Evolutionary conservation across 306 rosid genomes (phyloP).

Genomic region (Begonia loranthoides): DNA sequence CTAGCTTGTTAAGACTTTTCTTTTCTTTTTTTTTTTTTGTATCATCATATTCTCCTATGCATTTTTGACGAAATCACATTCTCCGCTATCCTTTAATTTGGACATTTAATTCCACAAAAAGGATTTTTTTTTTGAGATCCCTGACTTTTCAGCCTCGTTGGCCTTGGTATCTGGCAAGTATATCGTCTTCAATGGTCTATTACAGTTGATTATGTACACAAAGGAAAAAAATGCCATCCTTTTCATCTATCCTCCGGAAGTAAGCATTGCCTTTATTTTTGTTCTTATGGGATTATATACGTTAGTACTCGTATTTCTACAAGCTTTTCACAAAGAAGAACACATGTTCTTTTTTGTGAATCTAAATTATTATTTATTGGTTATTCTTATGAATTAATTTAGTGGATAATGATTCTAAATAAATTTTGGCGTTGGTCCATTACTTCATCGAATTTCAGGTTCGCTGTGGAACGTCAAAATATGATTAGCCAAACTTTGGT

Average conservation of each 20-base stretch:
- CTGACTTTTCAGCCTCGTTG: neutral
- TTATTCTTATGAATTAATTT: too few species aligned
- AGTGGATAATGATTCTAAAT: too few species aligned
- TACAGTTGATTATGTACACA: constrained; percentile 73
- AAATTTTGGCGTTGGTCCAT: too few species aligned
- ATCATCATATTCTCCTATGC: neutral
- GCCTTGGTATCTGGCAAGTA: constrained; percentile 68
- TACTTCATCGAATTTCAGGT: too few species aligned
- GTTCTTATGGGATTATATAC: neutral
- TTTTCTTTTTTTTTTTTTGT: neutral
- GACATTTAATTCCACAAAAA: too few species aligned
- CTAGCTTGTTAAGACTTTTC: neutral
- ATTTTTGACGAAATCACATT: neutral
- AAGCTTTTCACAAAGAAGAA: too few species aligned
- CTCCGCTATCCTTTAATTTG: too few species aligned
- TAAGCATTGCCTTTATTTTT: constrained; percentile 22
- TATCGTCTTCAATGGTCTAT: constrained; percentile 58
- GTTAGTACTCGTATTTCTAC: too few species aligned
- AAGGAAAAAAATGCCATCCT: constrained; percentile 92
- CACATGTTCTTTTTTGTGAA: too few species aligned
- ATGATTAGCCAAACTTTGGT: too few species aligned
- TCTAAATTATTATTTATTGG: too few species aligned
- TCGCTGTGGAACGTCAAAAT: too few species aligned
- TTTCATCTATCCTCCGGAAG: constrained; percentile 75
- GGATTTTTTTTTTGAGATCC: neutral